phyloP scores from a whole-genome alignment of 768 basidiomycete species.

The Podaxis rugospora region DNA sequence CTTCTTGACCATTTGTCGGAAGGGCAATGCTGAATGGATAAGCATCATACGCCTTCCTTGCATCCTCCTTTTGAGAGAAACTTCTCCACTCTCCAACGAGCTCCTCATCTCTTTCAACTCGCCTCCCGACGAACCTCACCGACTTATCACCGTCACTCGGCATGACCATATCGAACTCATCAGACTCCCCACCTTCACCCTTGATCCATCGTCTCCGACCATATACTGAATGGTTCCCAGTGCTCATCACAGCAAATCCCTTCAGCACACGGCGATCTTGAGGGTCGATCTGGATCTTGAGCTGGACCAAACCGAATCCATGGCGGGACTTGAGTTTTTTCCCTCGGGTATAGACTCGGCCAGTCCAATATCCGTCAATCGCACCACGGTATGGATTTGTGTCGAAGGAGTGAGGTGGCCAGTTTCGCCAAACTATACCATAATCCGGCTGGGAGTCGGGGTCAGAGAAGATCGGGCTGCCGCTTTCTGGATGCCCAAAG shows the following conservation, averaged over 20 bases:
- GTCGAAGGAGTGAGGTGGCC: constrained; percentile 9
- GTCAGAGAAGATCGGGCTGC: background rate
- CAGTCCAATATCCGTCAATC: background rate
- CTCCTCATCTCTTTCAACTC: background rate
- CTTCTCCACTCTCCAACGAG: constrained; percentile 1
- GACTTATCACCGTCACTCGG: constrained; percentile 1
- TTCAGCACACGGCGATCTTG: background rate
- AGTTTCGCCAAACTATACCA: background rate
- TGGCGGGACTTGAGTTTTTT: background rate
- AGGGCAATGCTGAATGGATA: background rate
- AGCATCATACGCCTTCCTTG: background rate
- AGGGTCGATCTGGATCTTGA: background rate
- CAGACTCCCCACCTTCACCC: background rate
- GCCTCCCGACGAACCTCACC: background rate
- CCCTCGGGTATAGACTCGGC: background rate
- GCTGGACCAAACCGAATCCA: background rate
- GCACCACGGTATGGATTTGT: background rate
- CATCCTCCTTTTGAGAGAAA: background rate
- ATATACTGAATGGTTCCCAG: background rate
- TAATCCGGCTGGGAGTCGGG: background rate
- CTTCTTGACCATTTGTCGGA: background rate
- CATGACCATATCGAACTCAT: constrained; percentile 2
- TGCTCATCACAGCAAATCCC: background rate
- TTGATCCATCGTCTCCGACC: background rate
- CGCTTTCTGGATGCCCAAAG: background rate